A percentile compares a stretch with the other conserved stretches of the same genome.
Conservation (phyloP, 2,329 filamentous ascomycete genomes). For the Aspergillus jensenii region DNA sequence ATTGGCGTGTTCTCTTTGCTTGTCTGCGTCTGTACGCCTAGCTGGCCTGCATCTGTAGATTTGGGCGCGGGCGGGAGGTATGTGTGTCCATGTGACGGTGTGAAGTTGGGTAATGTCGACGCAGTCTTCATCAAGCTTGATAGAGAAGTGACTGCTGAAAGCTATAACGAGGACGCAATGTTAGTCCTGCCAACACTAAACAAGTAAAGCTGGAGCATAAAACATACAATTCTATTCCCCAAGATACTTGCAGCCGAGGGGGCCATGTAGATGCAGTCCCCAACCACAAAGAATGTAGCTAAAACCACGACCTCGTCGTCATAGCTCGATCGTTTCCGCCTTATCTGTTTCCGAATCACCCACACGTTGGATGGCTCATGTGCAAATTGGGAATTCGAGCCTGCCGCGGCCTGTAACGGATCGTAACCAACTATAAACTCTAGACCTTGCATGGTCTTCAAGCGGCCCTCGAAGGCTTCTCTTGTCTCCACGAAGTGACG, state of each 20-base stretch:
- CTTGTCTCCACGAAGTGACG: constrained; percentile 55
- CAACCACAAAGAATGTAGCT: constrained; percentile 62
- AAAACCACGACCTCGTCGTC: constrained; percentile 54
- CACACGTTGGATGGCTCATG: constrained; percentile 54
- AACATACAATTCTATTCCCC: constrained; percentile 53
- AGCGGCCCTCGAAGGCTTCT: constrained; percentile 54
- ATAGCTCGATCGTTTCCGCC: constrained; percentile 43
- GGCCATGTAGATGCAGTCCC: constrained; percentile 61
- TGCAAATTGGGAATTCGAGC: constrained; percentile 40
- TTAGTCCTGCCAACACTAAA: neutral
- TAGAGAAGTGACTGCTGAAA: constrained; percentile 57
- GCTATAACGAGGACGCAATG: constrained; percentile 32
- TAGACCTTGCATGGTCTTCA: constrained; percentile 56
- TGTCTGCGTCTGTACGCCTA: constrained; percentile 39
- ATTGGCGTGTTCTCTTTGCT: constrained; percentile 52
- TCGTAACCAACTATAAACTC: constrained; percentile 62
- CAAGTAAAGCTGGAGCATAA: neutral
- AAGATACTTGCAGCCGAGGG: constrained; percentile 61
- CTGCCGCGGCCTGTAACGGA: constrained; percentile 50
- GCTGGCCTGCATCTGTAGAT: constrained; percentile 31
- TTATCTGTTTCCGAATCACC: constrained; percentile 61
- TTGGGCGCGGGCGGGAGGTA: constrained; percentile 55
- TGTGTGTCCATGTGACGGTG: constrained; percentile 59
- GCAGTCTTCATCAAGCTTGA: constrained; percentile 56
- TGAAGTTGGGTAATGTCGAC: constrained; percentile 56